phyloP scores from a whole-genome alignment of 345 rosid genomes.

The Luvunga scandens region DNA sequence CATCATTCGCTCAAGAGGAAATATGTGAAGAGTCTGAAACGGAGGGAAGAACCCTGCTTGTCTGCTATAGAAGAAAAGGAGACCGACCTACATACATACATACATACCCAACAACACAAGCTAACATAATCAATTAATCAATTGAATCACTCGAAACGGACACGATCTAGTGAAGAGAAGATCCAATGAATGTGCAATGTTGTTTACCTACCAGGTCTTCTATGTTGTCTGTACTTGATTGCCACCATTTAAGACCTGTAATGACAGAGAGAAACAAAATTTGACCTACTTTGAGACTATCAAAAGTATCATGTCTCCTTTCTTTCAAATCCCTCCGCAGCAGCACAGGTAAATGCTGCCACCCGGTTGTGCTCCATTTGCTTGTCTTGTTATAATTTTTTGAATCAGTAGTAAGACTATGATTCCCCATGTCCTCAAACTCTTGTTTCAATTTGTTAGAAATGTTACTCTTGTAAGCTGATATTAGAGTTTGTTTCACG shows the following conservation, averaged over 20 bases:
- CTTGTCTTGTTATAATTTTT: not conserved
- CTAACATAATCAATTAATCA: not conserved
- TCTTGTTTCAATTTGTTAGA: slow-evolving; percentile 31
- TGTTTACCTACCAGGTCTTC: slow-evolving; percentile 55
- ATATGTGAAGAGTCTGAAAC: slow-evolving; percentile 72
- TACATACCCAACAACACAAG: not conserved
- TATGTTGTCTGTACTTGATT: slow-evolving; percentile 36
- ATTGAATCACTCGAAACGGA: too few species aligned
- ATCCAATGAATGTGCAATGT: not conserved
- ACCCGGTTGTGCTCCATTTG: slow-evolving; percentile 54
- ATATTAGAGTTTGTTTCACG: slow-evolving; percentile 36
- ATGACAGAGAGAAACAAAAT: slow-evolving; percentile 35
- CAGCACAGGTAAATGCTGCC: slow-evolving; percentile 51
- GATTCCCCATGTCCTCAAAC: not conserved
- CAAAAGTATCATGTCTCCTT: slow-evolving; percentile 44
- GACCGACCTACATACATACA: slow-evolving; percentile 51
- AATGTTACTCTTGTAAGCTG: slow-evolving; percentile 38
- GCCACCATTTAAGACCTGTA: slow-evolving; percentile 57
- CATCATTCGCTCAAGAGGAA: slow-evolving; percentile 81
- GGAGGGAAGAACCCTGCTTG: slow-evolving; percentile 77
- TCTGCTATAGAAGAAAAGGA: slow-evolving; percentile 63
- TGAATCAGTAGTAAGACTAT: not conserved
- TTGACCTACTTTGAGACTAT: slow-evolving; percentile 35
- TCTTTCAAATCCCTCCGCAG: slow-evolving; percentile 50
- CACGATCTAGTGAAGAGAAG: not conserved